A percentile compares a stretch with the other conserved stretches of the same genome.
These are phyloP conservation scores for Penicillium rolfsii DNA, from an alignment of 2,329 filamentous ascomycete species.

Conservation along the genomic window DNA sequence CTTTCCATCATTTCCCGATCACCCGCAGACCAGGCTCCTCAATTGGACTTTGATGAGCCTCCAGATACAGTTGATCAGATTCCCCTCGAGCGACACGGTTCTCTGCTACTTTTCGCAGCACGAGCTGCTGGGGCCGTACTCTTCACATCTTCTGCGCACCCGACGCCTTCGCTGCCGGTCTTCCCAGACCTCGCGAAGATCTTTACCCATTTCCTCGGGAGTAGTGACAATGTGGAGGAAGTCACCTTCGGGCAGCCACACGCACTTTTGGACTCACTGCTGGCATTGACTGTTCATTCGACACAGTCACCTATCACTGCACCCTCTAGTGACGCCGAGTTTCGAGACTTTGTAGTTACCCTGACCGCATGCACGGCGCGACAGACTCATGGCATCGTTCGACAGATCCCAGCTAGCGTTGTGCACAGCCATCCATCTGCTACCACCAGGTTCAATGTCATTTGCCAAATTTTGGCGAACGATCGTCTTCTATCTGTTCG, in stretches of 20 bases:
- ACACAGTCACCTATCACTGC: conserved; percentile 51
- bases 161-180: conserved; percentile 47
- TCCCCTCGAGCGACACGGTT: conserved; percentile 59
- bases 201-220: conserved; percentile 56
- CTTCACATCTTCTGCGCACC: conserved; percentile 47
- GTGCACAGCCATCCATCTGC: conserved; percentile 59
- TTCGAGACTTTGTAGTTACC: conserved; percentile 56
- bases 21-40: conserved; percentile 45
- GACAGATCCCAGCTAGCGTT: conserved; percentile 39
- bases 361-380: conserved; percentile 44
- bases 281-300: conserved; percentile 57
- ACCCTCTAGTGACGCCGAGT: conserved; percentile 55
- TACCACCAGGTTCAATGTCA: conserved; percentile 56
- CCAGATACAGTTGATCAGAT: conserved; percentile 58
- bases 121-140: conserved; percentile 54
- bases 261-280: conserved; percentile 57
- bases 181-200: conserved; percentile 59
- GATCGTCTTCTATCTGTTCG: conserved; percentile 59
- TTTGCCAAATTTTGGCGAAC: conserved; percentile 59
- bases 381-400: conserved; percentile 43
- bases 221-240: conserved; percentile 42
- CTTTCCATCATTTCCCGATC: conserved; percentile 49
- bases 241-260: conserved; percentile 53
- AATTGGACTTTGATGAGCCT: conserved; percentile 58
- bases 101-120: conserved; percentile 59